phyloP scores from a whole-genome alignment of 176 grass and related monocot species.

The Bromus sterilis region DNA sequence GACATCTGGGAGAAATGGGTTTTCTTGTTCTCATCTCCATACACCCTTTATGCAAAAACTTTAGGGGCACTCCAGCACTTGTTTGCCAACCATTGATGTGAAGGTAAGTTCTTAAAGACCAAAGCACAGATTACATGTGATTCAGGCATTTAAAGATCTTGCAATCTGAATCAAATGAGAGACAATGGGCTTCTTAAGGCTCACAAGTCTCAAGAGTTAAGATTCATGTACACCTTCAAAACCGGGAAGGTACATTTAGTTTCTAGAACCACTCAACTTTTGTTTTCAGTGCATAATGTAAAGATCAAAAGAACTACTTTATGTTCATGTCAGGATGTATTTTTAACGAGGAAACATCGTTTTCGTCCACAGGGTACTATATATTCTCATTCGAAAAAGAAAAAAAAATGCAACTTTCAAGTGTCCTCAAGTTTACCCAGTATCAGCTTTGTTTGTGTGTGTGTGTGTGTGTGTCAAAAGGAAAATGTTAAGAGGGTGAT shows the following conservation, averaged over 20 bases:
- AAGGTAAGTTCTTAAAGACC: background rate
- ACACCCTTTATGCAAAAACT: background rate
- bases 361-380: slow-evolving; percentile 2
- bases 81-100: background rate
- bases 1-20: slow-evolving; percentile 11
- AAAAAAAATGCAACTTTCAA: background rate
- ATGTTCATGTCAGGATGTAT: slow-evolving; percentile 21
- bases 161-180: background rate
- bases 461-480: background rate
- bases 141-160: background rate
- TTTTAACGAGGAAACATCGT: slow-evolving; percentile 36
- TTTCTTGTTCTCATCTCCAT: background rate
- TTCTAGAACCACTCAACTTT: slow-evolving; percentile 1
- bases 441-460: background rate
- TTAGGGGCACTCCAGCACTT: background rate
- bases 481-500: background rate
- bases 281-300: background rate
- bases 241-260: background rate
- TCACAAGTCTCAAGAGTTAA: background rate
- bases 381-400: background rate
- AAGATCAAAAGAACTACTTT: background rate
- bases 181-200: slow-evolving; percentile 2
- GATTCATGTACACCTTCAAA: slow-evolving; percentile 8
- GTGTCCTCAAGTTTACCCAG: background rate
- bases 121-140: background rate